Evolutionary conservation across 2,329 filamentous ascomycete genomes (phyloP).

Genomic region (Aspergillus uvarum): DNA sequence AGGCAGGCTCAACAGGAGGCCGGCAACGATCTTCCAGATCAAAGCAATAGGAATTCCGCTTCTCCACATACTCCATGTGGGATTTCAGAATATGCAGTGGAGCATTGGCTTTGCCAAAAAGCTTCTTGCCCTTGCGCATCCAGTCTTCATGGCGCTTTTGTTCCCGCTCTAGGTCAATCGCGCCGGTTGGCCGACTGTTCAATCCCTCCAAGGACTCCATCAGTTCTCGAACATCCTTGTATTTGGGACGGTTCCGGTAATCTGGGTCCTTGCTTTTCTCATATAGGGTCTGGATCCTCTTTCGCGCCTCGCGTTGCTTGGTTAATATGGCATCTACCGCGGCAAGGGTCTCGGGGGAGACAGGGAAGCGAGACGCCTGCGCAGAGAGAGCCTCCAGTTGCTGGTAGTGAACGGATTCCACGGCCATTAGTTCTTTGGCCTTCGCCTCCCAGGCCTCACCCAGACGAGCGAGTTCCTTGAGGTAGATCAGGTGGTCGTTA

Average conservation of each 20-base stretch:
- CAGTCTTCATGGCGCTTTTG: constrained; percentile 95
- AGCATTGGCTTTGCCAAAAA: constrained; percentile 97
- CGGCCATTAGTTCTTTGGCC: constrained; percentile 87
- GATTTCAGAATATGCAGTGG: constrained; percentile 92
- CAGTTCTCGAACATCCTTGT: constrained; percentile 84
- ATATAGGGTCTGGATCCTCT: constrained; percentile 78
- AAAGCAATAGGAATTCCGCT: constrained; percentile 88
- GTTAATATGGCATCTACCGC: constrained; percentile 88
- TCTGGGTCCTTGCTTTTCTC: constrained; percentile 74
- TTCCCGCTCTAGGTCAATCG: constrained; percentile 89
- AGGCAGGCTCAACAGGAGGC: constrained; percentile 86
- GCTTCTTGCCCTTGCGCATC: constrained; percentile 97
- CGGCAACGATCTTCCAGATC: constrained; percentile 85
- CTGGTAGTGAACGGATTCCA: constrained; percentile 87
- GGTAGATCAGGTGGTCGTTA: constrained; percentile 75
- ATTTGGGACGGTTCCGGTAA: constrained; percentile 77
- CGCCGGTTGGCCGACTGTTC: constrained; percentile 88
- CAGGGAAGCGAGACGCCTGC: constrained; percentile 77
- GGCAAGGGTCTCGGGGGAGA: constrained; percentile 75
- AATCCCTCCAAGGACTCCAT: constrained; percentile 84
- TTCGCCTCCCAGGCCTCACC: constrained; percentile 91
- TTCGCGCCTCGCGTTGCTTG: constrained; percentile 92
- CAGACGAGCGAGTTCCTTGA: constrained; percentile 71
- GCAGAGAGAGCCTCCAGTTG: constrained; percentile 88
- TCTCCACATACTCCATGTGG: constrained; percentile 90